A percentile compares a stretch with the other conserved stretches of the same genome.
phyloP scores from a whole-genome alignment of 495 filamentous ascomycete species.

The Hypoxylon lenormandii region DNA sequence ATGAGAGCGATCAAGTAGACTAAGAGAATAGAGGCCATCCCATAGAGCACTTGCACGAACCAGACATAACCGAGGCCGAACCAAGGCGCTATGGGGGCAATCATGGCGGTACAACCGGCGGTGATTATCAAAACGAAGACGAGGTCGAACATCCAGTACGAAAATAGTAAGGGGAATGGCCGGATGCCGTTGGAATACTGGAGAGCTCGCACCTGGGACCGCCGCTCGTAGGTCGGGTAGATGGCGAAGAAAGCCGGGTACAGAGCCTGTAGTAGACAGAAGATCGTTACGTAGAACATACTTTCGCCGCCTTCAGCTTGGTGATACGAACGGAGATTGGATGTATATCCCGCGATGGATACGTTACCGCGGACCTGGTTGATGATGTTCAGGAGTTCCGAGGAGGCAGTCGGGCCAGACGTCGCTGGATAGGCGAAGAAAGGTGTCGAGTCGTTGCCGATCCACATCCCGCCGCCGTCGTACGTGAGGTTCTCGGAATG shows the following conservation, averaged over 20 bases:
- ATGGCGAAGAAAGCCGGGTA: conserved; percentile 79
- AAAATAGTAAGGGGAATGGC: conserved; percentile 70
- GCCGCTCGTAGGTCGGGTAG: conserved; percentile 77
- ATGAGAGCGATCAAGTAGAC: conserved; percentile 81
- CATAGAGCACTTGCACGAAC: conserved; percentile 79
- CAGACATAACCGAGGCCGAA: conserved; percentile 81
- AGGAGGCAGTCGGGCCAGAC: conserved; percentile 55
- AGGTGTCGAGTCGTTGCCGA: conserved; percentile 57
- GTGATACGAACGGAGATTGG: conserved; percentile 71
- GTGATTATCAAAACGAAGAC: conserved; percentile 68
- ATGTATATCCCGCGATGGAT: conserved; percentile 65
- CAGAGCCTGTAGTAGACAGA: conserved; percentile 72
- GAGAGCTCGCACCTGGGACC: conserved; percentile 73
- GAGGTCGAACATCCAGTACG: conserved; percentile 77
- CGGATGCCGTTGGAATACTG: conserved; percentile 79
- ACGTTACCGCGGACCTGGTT: conserved; percentile 47
- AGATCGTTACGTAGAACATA: conserved; percentile 66
- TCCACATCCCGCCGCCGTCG: conserved; percentile 73
- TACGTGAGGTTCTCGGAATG: conserved; percentile 70
- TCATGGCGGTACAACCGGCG: conserved; percentile 70
- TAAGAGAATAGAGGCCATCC: conserved; percentile 74
- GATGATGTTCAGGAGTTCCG: conserved; percentile 61
- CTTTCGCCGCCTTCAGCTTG: conserved; percentile 65
- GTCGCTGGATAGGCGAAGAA: conserved; percentile 68
- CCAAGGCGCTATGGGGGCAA: conserved; percentile 71